Evolutionary conservation across 1,284 basidiomycete species (phyloP), one percentile per base, ranked within the genome.

Genomic region (Trametes sp.): DNA sequence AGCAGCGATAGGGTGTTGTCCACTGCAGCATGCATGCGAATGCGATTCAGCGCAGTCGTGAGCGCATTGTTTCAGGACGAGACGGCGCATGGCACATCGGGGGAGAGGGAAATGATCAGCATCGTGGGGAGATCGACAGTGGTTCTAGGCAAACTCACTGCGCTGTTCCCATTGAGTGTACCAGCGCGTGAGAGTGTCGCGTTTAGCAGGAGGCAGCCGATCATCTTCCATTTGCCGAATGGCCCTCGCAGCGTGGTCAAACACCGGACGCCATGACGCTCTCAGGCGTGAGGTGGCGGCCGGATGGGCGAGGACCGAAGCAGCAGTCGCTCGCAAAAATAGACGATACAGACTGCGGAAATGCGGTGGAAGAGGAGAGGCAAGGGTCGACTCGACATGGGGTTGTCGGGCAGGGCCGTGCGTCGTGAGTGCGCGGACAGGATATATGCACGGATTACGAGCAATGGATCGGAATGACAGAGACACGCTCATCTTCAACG

Each of bases 281-380:
- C 84, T 79, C 8, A 89, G 72, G 55, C 81, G 77, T 33, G 73
- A 71, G 19, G 78, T 81, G 4, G 83, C 80, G 16, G 69, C 61
- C 23, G 70, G 73, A 31, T 89, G 79, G 65, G 88, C 82, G 4
- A 90, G 78, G n/a, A 90, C 87, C 10, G 87, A 79, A 4, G 85
- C 84, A n/a, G 86, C 85, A 33, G 78, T 78, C 14, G 84, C 79
- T 21, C 89, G 82, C 42, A 91, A 75, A 61, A 87, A 82, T 2
- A 92, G 77, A 13, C 89, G 81, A 66, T 92, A 92, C 1, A 88
- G 69, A 62, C 87, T 87, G 7, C 77, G 84, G 66, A 90, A 85
- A 7, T 78, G 75, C 3, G 82, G 61, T 6, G 87, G 85, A 21
- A 89, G 77, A 21, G 64, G 51, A 21, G 48, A 49, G 4, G 48